Conservation (phyloP, 495 filamentous ascomycete species). For the Usnea hakonensis region DNA sequence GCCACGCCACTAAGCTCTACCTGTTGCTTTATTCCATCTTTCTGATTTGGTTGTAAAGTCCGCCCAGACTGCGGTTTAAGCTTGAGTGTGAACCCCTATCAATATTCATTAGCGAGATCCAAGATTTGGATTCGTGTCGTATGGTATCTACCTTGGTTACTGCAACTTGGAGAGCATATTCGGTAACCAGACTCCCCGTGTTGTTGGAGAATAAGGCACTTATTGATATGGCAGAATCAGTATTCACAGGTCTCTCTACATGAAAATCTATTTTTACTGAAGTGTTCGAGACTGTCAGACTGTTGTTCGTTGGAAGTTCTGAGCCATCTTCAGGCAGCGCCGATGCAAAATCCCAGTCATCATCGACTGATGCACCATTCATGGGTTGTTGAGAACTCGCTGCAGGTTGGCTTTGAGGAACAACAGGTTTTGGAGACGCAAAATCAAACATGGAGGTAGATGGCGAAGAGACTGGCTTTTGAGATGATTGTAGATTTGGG, state of each 20-base stretch:
- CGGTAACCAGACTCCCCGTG: slow-evolving; percentile 58
- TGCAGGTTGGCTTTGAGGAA: slow-evolving; percentile 15
- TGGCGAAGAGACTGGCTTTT: slow-evolving; percentile 21
- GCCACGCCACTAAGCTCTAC: slow-evolving; percentile 70
- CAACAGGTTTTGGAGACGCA: slow-evolving; percentile 21
- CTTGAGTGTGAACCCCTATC: slow-evolving; percentile 67
- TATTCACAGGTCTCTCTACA: slow-evolving; percentile 36
- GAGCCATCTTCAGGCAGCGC: slow-evolving; percentile 62
- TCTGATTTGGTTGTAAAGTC: slow-evolving; percentile 62
- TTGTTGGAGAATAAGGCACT: slow-evolving; percentile 70
- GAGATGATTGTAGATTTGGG: slow-evolving; percentile 23
- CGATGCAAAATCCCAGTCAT: slow-evolving; percentile 93
- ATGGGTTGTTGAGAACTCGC: slow-evolving; percentile 18
- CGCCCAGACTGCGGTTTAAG: slow-evolving; percentile 79
- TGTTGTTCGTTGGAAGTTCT: slow-evolving; percentile 47
- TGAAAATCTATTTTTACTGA: slow-evolving; percentile 47
- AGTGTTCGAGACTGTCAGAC: slow-evolving; percentile 52
- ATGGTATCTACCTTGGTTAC: slow-evolving; percentile 70
- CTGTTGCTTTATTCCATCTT: slow-evolving; percentile 71
- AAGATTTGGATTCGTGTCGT: slow-evolving; percentile 5
- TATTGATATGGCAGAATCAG: slow-evolving; percentile 42
- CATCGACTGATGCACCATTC: slow-evolving; percentile 41
- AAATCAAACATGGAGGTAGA: slow-evolving; percentile 43
- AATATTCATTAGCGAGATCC: slow-evolving; percentile 7
- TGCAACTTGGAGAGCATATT: slow-evolving; percentile 84